phyloP scores from a whole-genome alignment of 805 yeast species.

The Deakozyma indianensis region DNA sequence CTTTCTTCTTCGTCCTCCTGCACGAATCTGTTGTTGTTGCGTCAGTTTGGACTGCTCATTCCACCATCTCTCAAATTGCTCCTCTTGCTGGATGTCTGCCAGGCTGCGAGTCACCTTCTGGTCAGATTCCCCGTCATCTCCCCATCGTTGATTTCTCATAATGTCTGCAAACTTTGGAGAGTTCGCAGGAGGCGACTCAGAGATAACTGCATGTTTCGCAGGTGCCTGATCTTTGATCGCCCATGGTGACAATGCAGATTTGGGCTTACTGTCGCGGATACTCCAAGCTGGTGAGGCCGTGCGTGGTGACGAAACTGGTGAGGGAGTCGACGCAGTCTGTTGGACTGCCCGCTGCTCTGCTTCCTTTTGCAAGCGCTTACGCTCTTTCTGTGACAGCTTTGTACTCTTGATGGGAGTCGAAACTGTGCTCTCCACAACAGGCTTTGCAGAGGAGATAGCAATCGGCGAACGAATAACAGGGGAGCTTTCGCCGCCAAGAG shows the following conservation, averaged over 20 bases:
- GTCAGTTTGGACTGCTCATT: slow-evolving; percentile 35
- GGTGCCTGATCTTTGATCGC: background rate
- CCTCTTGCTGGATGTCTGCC: slow-evolving; percentile 65
- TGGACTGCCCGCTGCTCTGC: slow-evolving; percentile 3
- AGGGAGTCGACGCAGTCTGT: slow-evolving; percentile 2
- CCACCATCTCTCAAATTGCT: slow-evolving; percentile 84
- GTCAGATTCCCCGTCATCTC: slow-evolving; percentile 27
- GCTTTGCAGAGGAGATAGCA: no score
- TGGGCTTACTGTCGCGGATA: background rate
- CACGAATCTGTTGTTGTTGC: background rate
- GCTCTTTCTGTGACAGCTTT: slow-evolving; percentile 45
- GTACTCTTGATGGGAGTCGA: slow-evolving; percentile 19
- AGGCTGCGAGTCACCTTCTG: slow-evolving; percentile 29
- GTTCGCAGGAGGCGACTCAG: background rate
- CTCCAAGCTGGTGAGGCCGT: slow-evolving; percentile 1
- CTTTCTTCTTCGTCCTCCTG: background rate
- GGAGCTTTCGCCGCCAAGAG: no score
- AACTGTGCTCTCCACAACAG: no score
- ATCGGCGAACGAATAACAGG: no score
- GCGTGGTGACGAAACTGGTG: slow-evolving; percentile 2
- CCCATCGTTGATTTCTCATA: slow-evolving; percentile 21
- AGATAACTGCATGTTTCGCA: background rate
- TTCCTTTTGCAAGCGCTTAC: slow-evolving; percentile 30
- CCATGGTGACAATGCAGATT: slow-evolving; percentile 1
- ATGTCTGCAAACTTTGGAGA: slow-evolving; percentile 12